Percentiles rank a stretch among this genome's conserved stretches.
Conservation (phyloP, 129 eudicot genomes). For the Pseudognaphalium luteoalbum region DNA sequence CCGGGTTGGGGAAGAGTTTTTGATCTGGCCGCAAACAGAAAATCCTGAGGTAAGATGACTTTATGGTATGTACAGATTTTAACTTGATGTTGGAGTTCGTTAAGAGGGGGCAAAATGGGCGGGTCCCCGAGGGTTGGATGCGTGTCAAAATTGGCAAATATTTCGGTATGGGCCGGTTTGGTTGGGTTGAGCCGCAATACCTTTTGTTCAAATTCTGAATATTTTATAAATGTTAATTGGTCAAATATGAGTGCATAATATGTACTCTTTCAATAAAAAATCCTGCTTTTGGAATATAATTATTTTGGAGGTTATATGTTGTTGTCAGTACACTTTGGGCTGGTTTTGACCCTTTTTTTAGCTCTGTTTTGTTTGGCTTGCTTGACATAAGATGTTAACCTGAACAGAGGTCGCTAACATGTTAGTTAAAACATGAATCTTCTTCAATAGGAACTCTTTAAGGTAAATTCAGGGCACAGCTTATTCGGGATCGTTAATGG, state of each 20-base stretch:
- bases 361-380: background rate
- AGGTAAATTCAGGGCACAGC: constrained; percentile 75
- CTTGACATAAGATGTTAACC: background rate
- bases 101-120: background rate
- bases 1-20: constrained; percentile 87
- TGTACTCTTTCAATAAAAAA: background rate
- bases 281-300: too few relatives aligned
- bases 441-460: constrained; percentile 71
- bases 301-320: background rate
- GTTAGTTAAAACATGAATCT: background rate
- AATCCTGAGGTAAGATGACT: constrained; percentile 69
- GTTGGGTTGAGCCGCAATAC: too few relatives aligned
- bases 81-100: background rate
- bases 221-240: background rate
- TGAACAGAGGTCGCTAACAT: background rate
- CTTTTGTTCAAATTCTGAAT: background rate
- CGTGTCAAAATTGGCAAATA: too few relatives aligned
- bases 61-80: constrained; percentile 1
- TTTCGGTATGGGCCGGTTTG: too few relatives aligned
- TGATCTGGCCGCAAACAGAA: constrained; percentile 88
- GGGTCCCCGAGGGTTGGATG: too few relatives aligned
- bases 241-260: background rate
- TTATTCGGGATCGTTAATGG: constrained; percentile 91
- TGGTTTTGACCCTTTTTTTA: background rate
- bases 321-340: background rate